Percentiles rank a stretch among this genome's conserved stretches.
Evolutionary conservation across 1,284 basidiomycete genomes (phyloP).

Genomic region (Apiotrichum gamsii): DNA sequence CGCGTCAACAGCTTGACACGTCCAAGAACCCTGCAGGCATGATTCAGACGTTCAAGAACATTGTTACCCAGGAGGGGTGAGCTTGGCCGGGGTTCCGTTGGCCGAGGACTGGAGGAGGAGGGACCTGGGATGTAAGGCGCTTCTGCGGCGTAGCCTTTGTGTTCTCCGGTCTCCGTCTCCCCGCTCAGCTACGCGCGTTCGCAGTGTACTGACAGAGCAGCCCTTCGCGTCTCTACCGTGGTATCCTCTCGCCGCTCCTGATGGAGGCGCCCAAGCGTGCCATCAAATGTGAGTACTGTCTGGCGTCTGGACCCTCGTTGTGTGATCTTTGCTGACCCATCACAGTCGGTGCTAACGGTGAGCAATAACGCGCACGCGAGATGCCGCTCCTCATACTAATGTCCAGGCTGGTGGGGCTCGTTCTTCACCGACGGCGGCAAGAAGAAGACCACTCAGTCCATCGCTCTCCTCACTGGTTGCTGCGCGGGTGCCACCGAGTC

Average conservation of each 20-base stretch:
- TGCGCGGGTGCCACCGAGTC: conserved; percentile 93
- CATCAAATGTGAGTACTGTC: conserved; percentile 90
- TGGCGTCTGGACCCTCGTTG: too few relatives aligned
- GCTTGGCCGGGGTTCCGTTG: too few relatives aligned
- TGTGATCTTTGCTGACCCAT: too few relatives aligned
- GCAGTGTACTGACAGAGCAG: conserved; percentile 48
- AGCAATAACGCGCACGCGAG: background rate
- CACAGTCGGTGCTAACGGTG: conserved; percentile 40
- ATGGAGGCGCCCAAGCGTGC: conserved; percentile 97
- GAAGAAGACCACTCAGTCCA: conserved; percentile 74
- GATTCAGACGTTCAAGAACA: conserved; percentile 62
- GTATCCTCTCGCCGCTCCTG: conserved; percentile 86
- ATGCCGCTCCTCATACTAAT: conserved; percentile 17
- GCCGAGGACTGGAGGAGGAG: too few relatives aligned
- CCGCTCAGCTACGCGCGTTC: too few relatives aligned
- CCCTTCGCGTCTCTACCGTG: conserved; percentile 78
- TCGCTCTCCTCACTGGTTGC: conserved; percentile 86
- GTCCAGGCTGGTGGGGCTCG: conserved; percentile 93
- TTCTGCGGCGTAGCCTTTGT: too few relatives aligned
- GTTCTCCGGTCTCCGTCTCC: too few relatives aligned
- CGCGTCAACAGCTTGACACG: conserved; percentile 90
- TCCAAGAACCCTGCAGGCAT: conserved; percentile 72
- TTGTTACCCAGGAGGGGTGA: conserved; percentile 62
- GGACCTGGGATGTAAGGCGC: too few relatives aligned
- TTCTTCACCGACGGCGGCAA: conserved; percentile 54